These are phyloP conservation scores for Xylaria sp. DNA, from an alignment of 495 filamentous ascomycete genomes.

Conservation along the genomic window DNA sequence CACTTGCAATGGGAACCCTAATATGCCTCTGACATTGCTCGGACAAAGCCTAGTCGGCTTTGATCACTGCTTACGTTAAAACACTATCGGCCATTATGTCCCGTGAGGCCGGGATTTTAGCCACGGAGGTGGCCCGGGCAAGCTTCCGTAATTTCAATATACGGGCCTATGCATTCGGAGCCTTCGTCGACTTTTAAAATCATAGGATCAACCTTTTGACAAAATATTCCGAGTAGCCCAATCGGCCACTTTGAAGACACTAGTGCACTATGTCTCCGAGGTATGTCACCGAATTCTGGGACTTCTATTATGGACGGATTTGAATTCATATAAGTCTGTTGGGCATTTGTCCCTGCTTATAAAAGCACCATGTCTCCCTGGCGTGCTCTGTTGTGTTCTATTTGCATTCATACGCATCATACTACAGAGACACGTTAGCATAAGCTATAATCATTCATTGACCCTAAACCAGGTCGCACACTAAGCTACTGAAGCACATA, in stretches of 20 bases:
- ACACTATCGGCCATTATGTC: constrained; percentile 18
- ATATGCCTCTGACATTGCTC: neutral
- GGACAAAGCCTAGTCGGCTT: constrained; percentile 13
- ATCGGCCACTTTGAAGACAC: constrained; percentile 6
- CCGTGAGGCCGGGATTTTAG: constrained; percentile 13
- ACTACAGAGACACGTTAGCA: neutral
- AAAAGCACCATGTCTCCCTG: neutral
- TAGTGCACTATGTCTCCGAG: constrained; percentile 24
- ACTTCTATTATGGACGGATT: neutral
- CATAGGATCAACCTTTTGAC: neutral
- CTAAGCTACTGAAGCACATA: neutral
- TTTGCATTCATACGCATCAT: neutral
- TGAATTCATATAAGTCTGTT: neutral
- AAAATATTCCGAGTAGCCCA: neutral
- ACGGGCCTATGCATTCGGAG: constrained; percentile 12
- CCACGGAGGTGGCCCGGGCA: neutral
- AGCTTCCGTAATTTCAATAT: neutral
- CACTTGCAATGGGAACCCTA: neutral
- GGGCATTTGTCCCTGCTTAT: neutral
- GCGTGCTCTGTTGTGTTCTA: neutral
- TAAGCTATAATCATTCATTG: neutral
- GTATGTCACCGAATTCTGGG: constrained; percentile 1
- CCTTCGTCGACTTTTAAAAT: neutral
- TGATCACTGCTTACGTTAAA: neutral
- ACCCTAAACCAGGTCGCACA: neutral